Base-by-base conservation (phyloP, 768 basidiomycete species). In the Suillus placidus region DNA sequence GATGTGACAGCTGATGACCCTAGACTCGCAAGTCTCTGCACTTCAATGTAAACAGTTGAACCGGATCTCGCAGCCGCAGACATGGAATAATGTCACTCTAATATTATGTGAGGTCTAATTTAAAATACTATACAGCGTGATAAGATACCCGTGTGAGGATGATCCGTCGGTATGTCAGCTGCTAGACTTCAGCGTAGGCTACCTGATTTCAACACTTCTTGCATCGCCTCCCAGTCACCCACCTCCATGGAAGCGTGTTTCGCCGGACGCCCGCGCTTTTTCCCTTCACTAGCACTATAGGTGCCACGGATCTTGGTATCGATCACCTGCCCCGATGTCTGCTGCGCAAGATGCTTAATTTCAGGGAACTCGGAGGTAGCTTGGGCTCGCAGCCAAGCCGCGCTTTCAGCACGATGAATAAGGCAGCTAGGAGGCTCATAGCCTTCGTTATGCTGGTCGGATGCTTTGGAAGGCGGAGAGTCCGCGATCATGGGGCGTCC, bases 301-400 rank as follows among this genome's bases (percentile, higher is more conserved):
- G 74, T 68, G 30, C 75, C 77, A 37, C 79, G 81, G 35, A 73
- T 71, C 60, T 67, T 69, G 32, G 69, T 69, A 35, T 66, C 65
- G 35, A 78, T 80, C 63, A 77, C 79, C 66, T 79, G 77, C 23
- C 87, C 85, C 35, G 78, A 80, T 9, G 70, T 82, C 62, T 80
- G 81, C 76, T 86, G 85, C 12, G 90, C 87, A 16, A 94, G 82
- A 45, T 84, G 81, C 74, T 85, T 88, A 65, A 95, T 84, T 75
- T 94, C 90, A 9, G 82, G 84, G 62, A 90, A 85, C 72, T 92
- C 88, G 13, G 80, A 78, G 10, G 89, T 89, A 3, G 91, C 89
- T 76, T 95, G 94, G 3, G 93, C 93, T 42, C 86, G 83, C 52
- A 95, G 79, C 79, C 90, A 95, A 3, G 83, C 84, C 3, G 88